Conservation (phyloP, 1,139 yeast genomes). For the Lodderomyces parapsilosis region DNA sequence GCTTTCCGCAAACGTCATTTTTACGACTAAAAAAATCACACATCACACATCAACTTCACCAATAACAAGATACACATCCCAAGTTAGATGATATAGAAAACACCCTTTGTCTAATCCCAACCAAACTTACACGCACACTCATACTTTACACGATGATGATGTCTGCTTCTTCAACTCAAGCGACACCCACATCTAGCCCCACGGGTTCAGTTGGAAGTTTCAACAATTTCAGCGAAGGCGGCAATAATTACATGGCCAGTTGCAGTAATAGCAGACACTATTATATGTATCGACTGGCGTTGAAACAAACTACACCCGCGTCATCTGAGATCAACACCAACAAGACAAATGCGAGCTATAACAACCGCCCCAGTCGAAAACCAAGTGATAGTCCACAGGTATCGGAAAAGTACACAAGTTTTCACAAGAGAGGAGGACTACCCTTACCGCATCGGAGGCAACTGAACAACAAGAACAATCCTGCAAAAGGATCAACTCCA, state of each 20-base stretch:
- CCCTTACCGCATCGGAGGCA: not conserved
- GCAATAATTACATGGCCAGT: not conserved
- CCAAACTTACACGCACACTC: no score
- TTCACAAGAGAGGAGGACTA: not conserved
- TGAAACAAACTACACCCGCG: not conserved
- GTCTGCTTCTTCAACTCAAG: conserved; percentile 13
- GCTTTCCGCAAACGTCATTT: no score
- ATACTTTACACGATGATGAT: conserved; percentile 8
- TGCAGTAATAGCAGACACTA: not conserved
- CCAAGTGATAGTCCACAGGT: not conserved
- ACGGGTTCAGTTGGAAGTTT: conserved; percentile 1
- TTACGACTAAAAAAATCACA: no score
- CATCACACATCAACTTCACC: no score
- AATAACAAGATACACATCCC: no score
- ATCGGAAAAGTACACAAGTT: not conserved
- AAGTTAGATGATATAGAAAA: not conserved
- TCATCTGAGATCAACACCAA: not conserved
- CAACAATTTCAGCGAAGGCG: not conserved
- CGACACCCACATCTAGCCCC: conserved; percentile 13
- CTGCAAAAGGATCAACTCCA: not conserved
- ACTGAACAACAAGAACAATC: not conserved
- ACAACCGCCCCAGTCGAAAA: no score
- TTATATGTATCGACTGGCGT: not conserved
- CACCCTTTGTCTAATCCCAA: no score
- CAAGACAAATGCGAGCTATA: not conserved